Conservation (phyloP, 2,329 filamentous ascomycete genomes). For the Tolypocladium ophioglossoides region DNA sequence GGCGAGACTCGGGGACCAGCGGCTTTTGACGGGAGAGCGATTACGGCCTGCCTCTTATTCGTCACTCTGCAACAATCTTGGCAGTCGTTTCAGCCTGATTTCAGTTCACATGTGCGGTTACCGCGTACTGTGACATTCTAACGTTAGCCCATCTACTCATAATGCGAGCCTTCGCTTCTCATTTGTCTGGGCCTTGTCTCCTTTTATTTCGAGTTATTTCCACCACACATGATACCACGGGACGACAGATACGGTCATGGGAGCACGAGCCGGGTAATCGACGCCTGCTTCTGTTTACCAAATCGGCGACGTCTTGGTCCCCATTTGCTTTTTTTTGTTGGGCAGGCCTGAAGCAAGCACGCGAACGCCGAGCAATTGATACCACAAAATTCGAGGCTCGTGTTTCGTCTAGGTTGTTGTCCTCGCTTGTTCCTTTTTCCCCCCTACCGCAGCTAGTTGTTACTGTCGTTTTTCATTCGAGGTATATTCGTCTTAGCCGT, state of each 20-base stretch:
- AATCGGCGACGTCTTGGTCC: constrained; percentile 6
- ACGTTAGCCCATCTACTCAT: constrained; percentile 1
- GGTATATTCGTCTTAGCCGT: neutral
- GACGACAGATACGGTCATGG: constrained; percentile 6
- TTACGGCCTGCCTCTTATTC: neutral
- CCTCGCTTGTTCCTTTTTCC: constrained; percentile 3
- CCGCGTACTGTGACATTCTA: neutral
- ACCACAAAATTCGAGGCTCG: constrained; percentile 1
- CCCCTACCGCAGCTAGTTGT: neutral
- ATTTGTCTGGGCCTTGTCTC: constrained; percentile 1
- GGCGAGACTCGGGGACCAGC: neutral
- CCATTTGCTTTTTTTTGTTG: constrained; percentile 9
- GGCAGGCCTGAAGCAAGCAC: constrained; percentile 6
- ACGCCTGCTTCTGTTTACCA: neutral
- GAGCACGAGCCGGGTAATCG: constrained; percentile 3
- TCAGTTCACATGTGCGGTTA: neutral
- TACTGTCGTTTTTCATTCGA: neutral
- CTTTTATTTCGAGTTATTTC: constrained; percentile 6
- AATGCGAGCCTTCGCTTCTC: constrained; percentile 3
- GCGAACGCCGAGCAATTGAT: constrained; percentile 6
- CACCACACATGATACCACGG: constrained; percentile 16
- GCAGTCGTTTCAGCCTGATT: neutral
- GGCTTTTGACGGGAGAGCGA: neutral
- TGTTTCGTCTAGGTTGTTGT: constrained; percentile 1
- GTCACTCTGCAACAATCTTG: neutral